Evolutionary conservation across 331 rosid species (phyloP), one percentile per base, ranked within the genome.

Genomic region (Phaseolus coccineus): DNA sequence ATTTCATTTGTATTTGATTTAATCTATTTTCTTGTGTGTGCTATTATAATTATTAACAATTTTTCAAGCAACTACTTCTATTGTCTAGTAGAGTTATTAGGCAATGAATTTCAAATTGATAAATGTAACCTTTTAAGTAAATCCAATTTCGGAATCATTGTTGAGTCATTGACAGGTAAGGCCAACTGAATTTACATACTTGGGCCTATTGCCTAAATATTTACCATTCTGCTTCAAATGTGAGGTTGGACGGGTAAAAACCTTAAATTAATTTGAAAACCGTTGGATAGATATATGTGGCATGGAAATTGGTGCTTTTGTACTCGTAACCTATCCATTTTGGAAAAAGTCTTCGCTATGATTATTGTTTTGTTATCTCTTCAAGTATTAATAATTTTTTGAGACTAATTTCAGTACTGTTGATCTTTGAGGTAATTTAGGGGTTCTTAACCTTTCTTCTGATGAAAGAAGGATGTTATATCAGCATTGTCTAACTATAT

Each of bases 161-260:
- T 52, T 51, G 27, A 46, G 51, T 46, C 51, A 31, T 52, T 27
- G n/a, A 61, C 25, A 35, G 14, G 44, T 39, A 31, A 3, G 79
- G 7, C 51, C 80, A 53, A 30, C 11, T 66, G 80, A 55, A 73
- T 53, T 80, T 48, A 40, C 62, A 73, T 27, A 42, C 52, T 12
- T 10, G 27, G 25, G 69, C 15, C 44, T 40, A 19, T 74, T 66
- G 57, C 40, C 14, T 42, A 14, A 47, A 31, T n/a, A 37, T 53
- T 64, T 19, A 31, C 12, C 1, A 56, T 30, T 59, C 46, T 31
- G 51, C 77, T 78, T 57, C 51, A 44, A 46, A 42, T n/a, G 62
- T 5, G 12, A 31, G 63, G 52, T 42, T 10, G 51, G 31, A 57
- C 51, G 44, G 27, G 55, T 5, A 33, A 52, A 6, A 53, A 37